Evolutionary conservation across 768 basidiomycete species (phyloP).

Genomic region (Coprinopsis sp.): DNA sequence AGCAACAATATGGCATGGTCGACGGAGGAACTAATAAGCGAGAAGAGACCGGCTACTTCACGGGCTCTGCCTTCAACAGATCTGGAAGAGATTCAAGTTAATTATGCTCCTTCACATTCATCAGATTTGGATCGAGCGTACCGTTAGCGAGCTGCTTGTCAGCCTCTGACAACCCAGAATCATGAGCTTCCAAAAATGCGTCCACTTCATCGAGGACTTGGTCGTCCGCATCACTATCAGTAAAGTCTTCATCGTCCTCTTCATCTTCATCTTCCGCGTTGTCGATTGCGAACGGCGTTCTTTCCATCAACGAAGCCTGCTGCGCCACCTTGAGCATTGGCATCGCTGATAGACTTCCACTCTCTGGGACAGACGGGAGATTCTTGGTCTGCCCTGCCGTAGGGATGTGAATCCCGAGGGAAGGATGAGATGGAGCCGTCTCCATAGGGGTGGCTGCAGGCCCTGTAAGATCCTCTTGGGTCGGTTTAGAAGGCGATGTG

Average conservation of each 20-base stretch:
- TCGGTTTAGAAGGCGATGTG: neutral
- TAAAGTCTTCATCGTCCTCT: constrained; percentile 58
- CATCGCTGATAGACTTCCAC: constrained; percentile 46
- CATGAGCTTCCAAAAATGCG: constrained; percentile 72
- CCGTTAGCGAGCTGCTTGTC: constrained; percentile 77
- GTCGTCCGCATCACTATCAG: constrained; percentile 51
- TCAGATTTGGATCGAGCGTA: constrained; percentile 25
- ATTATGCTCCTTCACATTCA: neutral
- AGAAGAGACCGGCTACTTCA: constrained; percentile 20
- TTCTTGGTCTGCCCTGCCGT: constrained; percentile 25
- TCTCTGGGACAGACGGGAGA: constrained; percentile 30
- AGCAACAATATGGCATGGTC: no score
- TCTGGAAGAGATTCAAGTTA: constrained; percentile 12
- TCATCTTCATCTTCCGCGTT: constrained; percentile 84
- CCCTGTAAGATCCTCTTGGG: no score
- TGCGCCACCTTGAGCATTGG: constrained; percentile 72
- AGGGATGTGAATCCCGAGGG: constrained; percentile 46
- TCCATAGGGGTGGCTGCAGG: constrained; percentile 11
- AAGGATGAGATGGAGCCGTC: constrained; percentile 21
- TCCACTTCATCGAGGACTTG: constrained; percentile 86
- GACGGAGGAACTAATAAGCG: no score
- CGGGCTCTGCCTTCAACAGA: constrained; percentile 24
- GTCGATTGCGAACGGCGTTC: constrained; percentile 96
- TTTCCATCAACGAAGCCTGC: constrained; percentile 83
- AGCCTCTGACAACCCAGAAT: constrained; percentile 75